phyloP scores from a whole-genome alignment of 805 yeast species.

The Candida dajiaensis region DNA sequence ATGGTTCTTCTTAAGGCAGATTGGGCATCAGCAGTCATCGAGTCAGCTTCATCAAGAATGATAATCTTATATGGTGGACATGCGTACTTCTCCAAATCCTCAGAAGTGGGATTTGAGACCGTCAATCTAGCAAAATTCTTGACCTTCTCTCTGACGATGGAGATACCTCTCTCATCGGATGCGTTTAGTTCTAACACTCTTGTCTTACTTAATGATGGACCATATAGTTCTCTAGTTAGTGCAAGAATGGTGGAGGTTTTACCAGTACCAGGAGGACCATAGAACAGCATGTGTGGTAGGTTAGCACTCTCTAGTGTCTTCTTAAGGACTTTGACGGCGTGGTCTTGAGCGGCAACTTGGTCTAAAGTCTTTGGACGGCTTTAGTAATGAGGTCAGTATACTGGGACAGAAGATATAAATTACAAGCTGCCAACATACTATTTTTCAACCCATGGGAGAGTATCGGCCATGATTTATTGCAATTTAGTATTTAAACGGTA shows the following conservation, averaged over 20 bases:
- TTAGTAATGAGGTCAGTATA: neutral
- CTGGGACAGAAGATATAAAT: neutral
- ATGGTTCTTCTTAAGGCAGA: slow-evolving; percentile 91
- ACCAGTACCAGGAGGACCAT: slow-evolving; percentile 94
- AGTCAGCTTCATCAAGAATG: slow-evolving; percentile 92
- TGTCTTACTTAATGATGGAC: slow-evolving; percentile 59
- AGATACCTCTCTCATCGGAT: slow-evolving; percentile 86
- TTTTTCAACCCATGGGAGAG: slow-evolving; percentile 86
- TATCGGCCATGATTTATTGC: neutral
- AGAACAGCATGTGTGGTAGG: slow-evolving; percentile 85
- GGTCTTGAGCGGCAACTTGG: slow-evolving; percentile 89
- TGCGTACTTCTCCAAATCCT: slow-evolving; percentile 70
- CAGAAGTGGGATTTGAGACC: slow-evolving; percentile 71
- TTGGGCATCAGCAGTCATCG: slow-evolving; percentile 97
- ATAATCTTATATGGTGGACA: slow-evolving; percentile 96
- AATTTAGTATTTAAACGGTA: no score
- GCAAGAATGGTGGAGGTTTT: slow-evolving; percentile 87
- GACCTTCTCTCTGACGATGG: slow-evolving; percentile 79
- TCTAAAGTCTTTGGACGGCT: slow-evolving; percentile 80
- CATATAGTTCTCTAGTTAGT: slow-evolving; percentile 72
- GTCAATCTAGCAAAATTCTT: slow-evolving; percentile 82
- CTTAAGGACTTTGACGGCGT: slow-evolving; percentile 77
- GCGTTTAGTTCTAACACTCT: slow-evolving; percentile 83
- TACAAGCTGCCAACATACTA: slow-evolving; percentile 33
- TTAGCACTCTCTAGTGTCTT: slow-evolving; percentile 76